Base-by-base conservation (phyloP, 305 asterid species). In the Fraxinus paxiana region DNA sequence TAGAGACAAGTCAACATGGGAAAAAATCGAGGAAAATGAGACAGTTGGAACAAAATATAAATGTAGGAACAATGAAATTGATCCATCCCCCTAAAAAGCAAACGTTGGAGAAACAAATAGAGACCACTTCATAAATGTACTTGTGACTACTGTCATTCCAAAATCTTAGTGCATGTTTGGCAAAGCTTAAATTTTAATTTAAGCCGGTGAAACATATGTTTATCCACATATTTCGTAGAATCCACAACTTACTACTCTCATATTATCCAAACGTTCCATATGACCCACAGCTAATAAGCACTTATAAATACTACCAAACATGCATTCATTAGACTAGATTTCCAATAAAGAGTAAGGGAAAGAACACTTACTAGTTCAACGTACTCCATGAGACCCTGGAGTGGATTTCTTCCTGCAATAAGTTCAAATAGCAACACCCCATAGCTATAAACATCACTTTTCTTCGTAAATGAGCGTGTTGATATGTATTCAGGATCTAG, bases 401-500 rank as follows among this genome's bases (percentile, higher is more conserved):
- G 95, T 56, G 98, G 98, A 77, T 90, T 93, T 87, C 92, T 88
- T 79, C 94, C 97, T 13, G 98, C 91, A 80, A 93, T 80, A 73
- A 93, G 95, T 84, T 93, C 98, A 83, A 93, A 93, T n/a, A 92
- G 89, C 85, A 93, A 86, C 74, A 93, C 93, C 4, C 98, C 98
- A 28, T 87, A 93, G 90, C 97, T 90, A 85, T 92, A 93, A 77
- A 93, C 94, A 81, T 93, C 98, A 41, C 97, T 92, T 82, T 90
- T 93, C 89, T 93, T 93, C 0, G 98, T 93, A 83, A 90, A 92
- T 17, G 93, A 77, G 78, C 93, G 89, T 20, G 97, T 89, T 83
- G 98, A 94, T 82, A 94, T 85, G 86, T 92, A 94, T 77, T 92
- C 98, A 35, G 98, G 97, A 82, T 94, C 98, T 37, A 94, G 93